Conservation (phyloP, 306 rosid genomes). For the Mimosa bimucronata region DNA sequence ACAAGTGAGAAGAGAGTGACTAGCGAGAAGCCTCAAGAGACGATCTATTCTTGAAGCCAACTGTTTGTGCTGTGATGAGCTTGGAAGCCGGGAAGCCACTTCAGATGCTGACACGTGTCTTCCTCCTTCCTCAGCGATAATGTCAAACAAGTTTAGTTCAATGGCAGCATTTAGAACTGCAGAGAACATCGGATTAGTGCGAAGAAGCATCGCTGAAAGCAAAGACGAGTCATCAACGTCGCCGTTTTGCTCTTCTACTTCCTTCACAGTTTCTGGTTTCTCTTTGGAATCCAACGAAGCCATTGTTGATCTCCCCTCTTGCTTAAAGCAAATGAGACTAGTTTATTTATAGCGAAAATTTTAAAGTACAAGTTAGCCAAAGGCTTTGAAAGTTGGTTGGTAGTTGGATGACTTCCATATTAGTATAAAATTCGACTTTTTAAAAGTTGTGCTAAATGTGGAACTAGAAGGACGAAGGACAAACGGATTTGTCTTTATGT, state of each 20-base stretch:
- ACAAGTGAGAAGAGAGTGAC: background rate
- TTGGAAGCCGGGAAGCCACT: background rate
- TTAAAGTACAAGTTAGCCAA: too few relatives aligned
- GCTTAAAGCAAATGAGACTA: too few relatives aligned
- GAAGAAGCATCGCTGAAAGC: background rate
- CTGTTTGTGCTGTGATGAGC: background rate
- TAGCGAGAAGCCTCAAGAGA: background rate
- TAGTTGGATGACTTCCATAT: too few relatives aligned
- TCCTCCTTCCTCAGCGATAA: background rate
- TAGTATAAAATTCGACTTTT: too few relatives aligned
- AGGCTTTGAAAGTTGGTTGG: too few relatives aligned
- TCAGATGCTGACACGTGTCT: constrained; percentile 1
- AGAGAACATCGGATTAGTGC: background rate
- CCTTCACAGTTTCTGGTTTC: background rate
- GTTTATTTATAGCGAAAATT: too few relatives aligned
- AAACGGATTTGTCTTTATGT: too few relatives aligned
- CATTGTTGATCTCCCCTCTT: background rate
- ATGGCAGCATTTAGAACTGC: background rate
- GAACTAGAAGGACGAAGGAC: too few relatives aligned
- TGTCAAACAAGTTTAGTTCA: background rate
- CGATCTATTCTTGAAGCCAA: background rate
- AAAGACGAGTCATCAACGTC: background rate
- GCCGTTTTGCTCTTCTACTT: background rate
- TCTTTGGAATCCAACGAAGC: background rate
- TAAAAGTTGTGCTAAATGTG: too few relatives aligned